Evolutionary conservation across 106 monocot species (phyloP), one percentile per base, ranked within the genome.

Genomic region (Allium sativum): DNA sequence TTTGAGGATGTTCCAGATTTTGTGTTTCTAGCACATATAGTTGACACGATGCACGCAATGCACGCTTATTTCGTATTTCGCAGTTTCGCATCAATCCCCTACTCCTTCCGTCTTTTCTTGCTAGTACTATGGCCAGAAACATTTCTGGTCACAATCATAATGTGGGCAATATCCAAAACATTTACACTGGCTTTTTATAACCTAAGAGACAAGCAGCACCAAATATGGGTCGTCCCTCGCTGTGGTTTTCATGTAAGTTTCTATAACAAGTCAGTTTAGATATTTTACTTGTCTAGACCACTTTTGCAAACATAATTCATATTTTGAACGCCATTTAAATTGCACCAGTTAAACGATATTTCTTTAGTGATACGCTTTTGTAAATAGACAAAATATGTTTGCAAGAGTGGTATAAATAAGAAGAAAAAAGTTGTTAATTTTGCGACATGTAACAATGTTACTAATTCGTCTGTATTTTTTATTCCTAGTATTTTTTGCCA

Each of bases 111-210:
- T 9, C 71, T 70, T 10, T 61, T 73, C 65, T 0, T 84, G 43
- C 45, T 96, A 22, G 10, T 55, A 5, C 0, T 72, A 45, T 87
- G 83, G 91, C 84, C 91, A 0, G 8, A 53, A 10, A 82, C 79
- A 9, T 87, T 90, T 66, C 0, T 75, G 2, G 2, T 58, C 41
- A 87, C 91, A 90, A 70, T 91, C 18, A 0, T 73, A 19, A 82
- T 91, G 84, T 96, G 95, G 95, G 84, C 71, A 4, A 84, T 48
- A 66, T 87, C 95, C 53, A 96, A 96, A 69, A 79, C 87, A 8
- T 96, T 96, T 73, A 53, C 84, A 18, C 7, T 78, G 63, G 70
- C 95, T 48, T 96, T 82, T 77, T 91, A 96, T 87, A 80, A 60
- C 65, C 67, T 96, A 31, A 64, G 78, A 9, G 86, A 73, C 7